These are phyloP conservation scores for Luvunga scandens DNA, from an alignment of 345 rosid species.

Conservation along the genomic window DNA sequence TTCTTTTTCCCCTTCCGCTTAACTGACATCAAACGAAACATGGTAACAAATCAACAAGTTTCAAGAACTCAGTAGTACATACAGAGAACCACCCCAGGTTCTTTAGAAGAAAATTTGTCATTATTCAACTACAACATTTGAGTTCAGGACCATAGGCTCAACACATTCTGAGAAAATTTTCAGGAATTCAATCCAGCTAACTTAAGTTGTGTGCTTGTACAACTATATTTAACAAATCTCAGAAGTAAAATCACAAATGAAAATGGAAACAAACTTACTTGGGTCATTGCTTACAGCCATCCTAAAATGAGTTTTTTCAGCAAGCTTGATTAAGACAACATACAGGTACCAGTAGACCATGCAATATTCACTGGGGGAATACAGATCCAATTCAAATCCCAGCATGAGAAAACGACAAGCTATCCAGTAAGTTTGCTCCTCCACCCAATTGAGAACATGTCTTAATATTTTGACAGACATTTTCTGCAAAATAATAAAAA, in stretches of 20 bases:
- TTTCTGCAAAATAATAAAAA: slow-evolving; percentile 65
- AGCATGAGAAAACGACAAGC: slow-evolving; percentile 78
- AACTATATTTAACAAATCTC: neutral
- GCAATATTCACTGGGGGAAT: slow-evolving; percentile 80
- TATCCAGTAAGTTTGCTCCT: slow-evolving; percentile 96
- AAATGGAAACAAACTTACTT: slow-evolving; percentile 31
- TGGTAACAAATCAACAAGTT: slow-evolving; percentile 5
- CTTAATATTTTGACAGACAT: slow-evolving; percentile 42
- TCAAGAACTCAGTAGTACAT: neutral
- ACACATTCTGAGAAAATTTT: neutral
- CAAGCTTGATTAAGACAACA: slow-evolving; percentile 66
- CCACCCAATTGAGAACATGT: slow-evolving; percentile 77
- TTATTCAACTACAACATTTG: neutral
- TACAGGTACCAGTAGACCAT: slow-evolving; percentile 96
- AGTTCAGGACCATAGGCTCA: neutral
- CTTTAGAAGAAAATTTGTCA: neutral
- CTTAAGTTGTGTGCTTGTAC: neutral
- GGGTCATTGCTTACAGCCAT: slow-evolving; percentile 36
- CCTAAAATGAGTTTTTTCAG: slow-evolving; percentile 75
- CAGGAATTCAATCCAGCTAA: neutral
- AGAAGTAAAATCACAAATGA: slow-evolving; percentile 14
- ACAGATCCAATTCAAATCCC: slow-evolving; percentile 95
- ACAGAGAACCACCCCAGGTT: neutral
- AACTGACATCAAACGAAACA: slow-evolving; percentile 42
- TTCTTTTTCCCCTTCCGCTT: slow-evolving; percentile 79